phyloP scores from a whole-genome alignment of 352 stramenopile genomes.

The Phytophthora ramorum region DNA sequence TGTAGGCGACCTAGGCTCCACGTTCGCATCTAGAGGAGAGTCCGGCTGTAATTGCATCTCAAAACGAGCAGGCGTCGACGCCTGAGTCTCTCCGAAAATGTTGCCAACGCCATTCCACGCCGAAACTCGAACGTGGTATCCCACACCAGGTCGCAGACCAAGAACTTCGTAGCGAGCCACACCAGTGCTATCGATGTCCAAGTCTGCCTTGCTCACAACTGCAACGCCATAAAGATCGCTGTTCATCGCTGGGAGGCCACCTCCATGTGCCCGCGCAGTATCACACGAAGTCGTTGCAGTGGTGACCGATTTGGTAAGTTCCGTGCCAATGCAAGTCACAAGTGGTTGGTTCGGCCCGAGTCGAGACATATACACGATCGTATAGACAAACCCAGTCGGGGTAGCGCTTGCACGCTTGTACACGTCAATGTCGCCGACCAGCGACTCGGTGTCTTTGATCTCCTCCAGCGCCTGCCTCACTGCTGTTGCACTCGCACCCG shows the following conservation, averaged over 20 bases:
- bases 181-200: conserved; percentile 28
- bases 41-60: conserved; percentile 47
- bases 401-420: conserved; percentile 54
- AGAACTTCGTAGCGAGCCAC: conserved; percentile 44
- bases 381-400: conserved; percentile 60
- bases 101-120: conserved; percentile 93
- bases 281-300: conserved; percentile 46
- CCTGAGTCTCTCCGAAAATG: conserved; percentile 80
- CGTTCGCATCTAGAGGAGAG: conserved; percentile 51
- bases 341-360: conserved; percentile 65
- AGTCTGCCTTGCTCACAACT: conserved; percentile 50
- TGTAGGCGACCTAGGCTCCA: conserved; percentile 45
- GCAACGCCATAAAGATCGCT: conserved; percentile 68
- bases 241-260: conserved; percentile 80
- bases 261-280: conserved; percentile 38
- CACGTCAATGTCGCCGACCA: conserved; percentile 57
- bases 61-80: conserved; percentile 79
- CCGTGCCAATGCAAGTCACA: conserved; percentile 50
- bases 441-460: conserved; percentile 39
- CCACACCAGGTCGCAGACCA: conserved; percentile 42
- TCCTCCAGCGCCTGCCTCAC: conserved; percentile 64
- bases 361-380: conserved; percentile 69
- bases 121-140: conserved; percentile 92
- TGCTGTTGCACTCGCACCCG: conserved; percentile 57
- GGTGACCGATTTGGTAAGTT: conserved; percentile 53